Conservation (phyloP, 2,329 filamentous ascomycete species). For the Colletotrichum chlorophyti region DNA sequence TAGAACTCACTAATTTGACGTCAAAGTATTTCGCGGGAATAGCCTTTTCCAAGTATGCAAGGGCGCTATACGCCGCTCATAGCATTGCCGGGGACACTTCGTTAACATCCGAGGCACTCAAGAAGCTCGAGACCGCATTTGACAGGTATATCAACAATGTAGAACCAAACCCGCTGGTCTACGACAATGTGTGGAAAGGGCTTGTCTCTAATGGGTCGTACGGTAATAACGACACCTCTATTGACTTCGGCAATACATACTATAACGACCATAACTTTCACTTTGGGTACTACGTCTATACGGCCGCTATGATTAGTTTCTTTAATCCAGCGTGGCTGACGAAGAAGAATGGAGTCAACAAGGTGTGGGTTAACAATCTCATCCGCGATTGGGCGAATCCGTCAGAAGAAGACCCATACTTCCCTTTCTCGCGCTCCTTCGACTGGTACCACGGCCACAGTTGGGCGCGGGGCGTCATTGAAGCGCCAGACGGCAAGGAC, state of each 20-base stretch:
- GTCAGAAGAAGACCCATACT: constrained; percentile 66
- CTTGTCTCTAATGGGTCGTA: constrained; percentile 74
- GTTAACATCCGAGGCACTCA: constrained; percentile 58
- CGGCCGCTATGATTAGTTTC: constrained; percentile 77
- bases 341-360: constrained; percentile 53
- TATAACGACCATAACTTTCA: constrained; percentile 73
- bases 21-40: constrained; percentile 88
- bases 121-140: constrained; percentile 65
- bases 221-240: constrained; percentile 63
- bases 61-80: constrained; percentile 64
- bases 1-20: constrained; percentile 68
- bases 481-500: constrained; percentile 70
- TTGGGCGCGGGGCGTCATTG: constrained; percentile 77
- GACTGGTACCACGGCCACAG: constrained; percentile 88
- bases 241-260: constrained; percentile 82
- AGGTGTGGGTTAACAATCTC: constrained; percentile 76
- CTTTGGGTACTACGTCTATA: constrained; percentile 82
- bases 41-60: constrained; percentile 72
- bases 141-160: constrained; percentile 64
- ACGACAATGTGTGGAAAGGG: constrained; percentile 72
- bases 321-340: constrained; percentile 73
- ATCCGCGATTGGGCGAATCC: constrained; percentile 79
- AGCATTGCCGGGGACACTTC: constrained; percentile 61
- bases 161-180: constrained; percentile 63
- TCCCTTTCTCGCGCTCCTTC: constrained; percentile 77